Evolutionary conservation across 176 grass and related monocot genomes (phyloP).

Genomic region (Oryza meyeriana): DNA sequence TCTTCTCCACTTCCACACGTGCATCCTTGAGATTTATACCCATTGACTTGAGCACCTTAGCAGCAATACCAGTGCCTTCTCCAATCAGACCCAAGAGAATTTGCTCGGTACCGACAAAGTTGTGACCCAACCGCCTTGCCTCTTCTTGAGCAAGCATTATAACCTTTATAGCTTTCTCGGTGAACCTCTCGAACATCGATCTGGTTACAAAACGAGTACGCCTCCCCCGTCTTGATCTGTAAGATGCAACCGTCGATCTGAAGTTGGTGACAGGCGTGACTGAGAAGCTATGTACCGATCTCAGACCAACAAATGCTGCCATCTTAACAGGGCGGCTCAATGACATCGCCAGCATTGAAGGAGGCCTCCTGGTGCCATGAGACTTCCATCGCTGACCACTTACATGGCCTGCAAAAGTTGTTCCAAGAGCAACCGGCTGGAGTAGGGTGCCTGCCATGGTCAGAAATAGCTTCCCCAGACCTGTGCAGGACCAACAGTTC

Average conservation of each 20-base stretch:
- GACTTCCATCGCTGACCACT: slow-evolving; percentile 25
- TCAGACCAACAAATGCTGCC: slow-evolving; percentile 56
- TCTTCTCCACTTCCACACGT: slow-evolving; percentile 91
- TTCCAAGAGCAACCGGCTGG: slow-evolving; percentile 48
- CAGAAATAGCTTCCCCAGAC: slow-evolving; percentile 19
- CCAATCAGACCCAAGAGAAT: slow-evolving; percentile 89
- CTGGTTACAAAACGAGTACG: slow-evolving; percentile 40
- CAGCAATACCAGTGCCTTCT: slow-evolving; percentile 89
- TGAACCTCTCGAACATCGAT: slow-evolving; percentile 90
- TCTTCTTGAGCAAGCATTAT: slow-evolving; percentile 98
- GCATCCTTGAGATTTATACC: slow-evolving; percentile 99
- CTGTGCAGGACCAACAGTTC: slow-evolving; percentile 13
- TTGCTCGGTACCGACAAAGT: slow-evolving; percentile 90
- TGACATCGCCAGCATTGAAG: slow-evolving; percentile 40
- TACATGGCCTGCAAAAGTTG: slow-evolving; percentile 23
- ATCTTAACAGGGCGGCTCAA: slow-evolving; percentile 44
- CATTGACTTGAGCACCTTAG: slow-evolving; percentile 99
- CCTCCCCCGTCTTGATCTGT: slow-evolving; percentile 35
- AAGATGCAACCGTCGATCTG: slow-evolving; percentile 41
- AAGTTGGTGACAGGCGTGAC: slow-evolving; percentile 27
- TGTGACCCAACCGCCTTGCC: slow-evolving; percentile 85
- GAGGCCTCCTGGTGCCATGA: slow-evolving; percentile 36
- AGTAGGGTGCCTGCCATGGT: slow-evolving; percentile 60
- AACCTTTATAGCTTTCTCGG: slow-evolving; percentile 93
- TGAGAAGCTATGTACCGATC: slow-evolving; percentile 46